Conservation (phyloP, 441 rosid species). For the Macaranga tanarius region DNA sequence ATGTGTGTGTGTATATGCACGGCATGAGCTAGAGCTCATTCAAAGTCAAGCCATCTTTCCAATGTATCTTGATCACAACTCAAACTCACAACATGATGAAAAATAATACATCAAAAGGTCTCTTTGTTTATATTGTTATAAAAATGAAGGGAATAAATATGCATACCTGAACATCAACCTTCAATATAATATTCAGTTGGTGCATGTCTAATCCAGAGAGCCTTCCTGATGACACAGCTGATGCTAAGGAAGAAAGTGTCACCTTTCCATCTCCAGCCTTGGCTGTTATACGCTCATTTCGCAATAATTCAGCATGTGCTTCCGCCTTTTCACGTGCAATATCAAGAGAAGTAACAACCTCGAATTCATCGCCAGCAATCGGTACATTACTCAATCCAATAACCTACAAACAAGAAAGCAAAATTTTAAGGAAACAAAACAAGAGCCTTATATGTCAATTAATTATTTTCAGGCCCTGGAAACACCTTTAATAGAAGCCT, state of each 20-base stretch:
- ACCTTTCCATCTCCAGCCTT: constrained; percentile 96
- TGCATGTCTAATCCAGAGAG: constrained; percentile 89
- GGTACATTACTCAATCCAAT: constrained; percentile 86
- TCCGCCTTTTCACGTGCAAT: constrained; percentile 88
- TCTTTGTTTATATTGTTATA: not conserved
- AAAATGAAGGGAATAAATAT: not conserved
- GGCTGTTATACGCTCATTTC: constrained; percentile 79
- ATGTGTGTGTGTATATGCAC: not conserved
- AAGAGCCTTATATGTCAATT: constrained; percentile 6
- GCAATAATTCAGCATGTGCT: constrained; percentile 58
- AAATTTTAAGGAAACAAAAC: constrained; percentile 17
- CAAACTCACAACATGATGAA: constrained; percentile 17
- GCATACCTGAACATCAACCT: constrained; percentile 94
- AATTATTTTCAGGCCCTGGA: not conserved
- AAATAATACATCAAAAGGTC: not conserved
- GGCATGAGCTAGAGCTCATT: not conserved
- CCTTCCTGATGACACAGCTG: constrained; percentile 80
- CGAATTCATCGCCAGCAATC: constrained; percentile 90
- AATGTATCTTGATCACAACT: constrained; percentile 8
- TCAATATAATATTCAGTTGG: constrained; percentile 84
- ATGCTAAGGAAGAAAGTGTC: constrained; percentile 93
- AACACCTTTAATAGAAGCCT: not conserved
- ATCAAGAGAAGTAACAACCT: constrained; percentile 78
- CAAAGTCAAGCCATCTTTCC: constrained; percentile 6
- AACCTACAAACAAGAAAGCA: constrained; percentile 48